Evolutionary conservation across 1,139 yeast species (phyloP), one percentile per base, ranked within the genome.

Genomic region (Yamadazyma dushanensis): DNA sequence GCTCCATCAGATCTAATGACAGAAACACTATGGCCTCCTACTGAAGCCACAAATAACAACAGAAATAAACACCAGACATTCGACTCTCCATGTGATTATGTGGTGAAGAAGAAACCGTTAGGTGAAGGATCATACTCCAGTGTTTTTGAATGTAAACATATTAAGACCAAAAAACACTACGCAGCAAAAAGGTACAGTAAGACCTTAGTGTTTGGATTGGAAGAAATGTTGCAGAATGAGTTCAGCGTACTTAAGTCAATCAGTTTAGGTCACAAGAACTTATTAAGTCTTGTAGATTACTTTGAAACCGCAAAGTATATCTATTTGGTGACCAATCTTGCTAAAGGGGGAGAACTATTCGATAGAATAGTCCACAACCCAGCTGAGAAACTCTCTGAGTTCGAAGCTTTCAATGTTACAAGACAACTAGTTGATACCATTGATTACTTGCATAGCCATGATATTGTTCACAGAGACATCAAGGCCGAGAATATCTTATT

Each of bases 291-390:
- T 37, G 70, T 78, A 10, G 92, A 84, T 56, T 80, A 76, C 54
- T 83, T 83, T 53, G 89, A 83, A 52, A 83, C 90, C 1, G 64
- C 68, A 11, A 73, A 77, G 34, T 67, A 70, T 44, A 59, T 82
- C 24, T 83, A 77, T 39, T 59, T 83, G 35, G 76, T 83, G 31
- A 83, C 89, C 1, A 86, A 81, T 49, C 61, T 83, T 35, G 86
- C 88, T 21, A 59, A 61, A 26, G 87, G 87, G 13, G 85, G 86
- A 16, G 95, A 86, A 50, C 62, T 85, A 34, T 85, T 80, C 53
- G 78, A 78, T 44, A 59, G 79, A 29, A 77, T 85, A 32, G 67
- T 75, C 31, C 59, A 68, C 35, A 26, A 26, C 5, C 33, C 37
- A 5, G 61, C 76, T 57, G 43, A 46, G 2, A 50, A 45, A 24